Base-by-base conservation (phyloP, 2,329 filamentous ascomycete genomes). In the Paraconiothyrium brasiliense region DNA sequence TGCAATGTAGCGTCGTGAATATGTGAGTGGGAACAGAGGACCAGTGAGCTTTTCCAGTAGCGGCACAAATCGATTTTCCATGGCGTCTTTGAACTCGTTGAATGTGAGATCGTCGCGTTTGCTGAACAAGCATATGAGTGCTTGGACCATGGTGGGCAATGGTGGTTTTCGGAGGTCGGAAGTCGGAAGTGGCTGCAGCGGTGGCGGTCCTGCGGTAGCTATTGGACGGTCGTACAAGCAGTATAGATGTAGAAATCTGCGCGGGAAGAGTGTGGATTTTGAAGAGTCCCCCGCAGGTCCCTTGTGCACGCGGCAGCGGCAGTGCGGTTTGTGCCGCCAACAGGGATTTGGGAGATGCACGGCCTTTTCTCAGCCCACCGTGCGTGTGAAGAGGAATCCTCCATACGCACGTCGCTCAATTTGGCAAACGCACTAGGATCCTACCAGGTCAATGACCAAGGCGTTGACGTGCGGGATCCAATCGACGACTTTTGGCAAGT, bases 21-120 rank as follows among this genome's bases (percentile, higher is more conserved):
- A 60, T 39, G 58, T 60, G 52, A 60, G 58, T 0, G 58, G 58
- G 13, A 60, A 60, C n/a, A 60, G 47, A 14, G 58, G 58, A 9
- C 58, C 58, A 35, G 44, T 44, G 37, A 60, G 44, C 20, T 47
- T 51, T 46, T 60, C 52, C n/a, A 60, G 24, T 16, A 32, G 20
- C 20, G 58, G 58, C 27, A 60, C 44, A 34, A 48, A 60, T 14
- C 58, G n/a, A 27, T 51, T 50, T 16, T 60, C 58, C 35, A 60
- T n/a, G n/a, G 27, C 49, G n/a, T 51, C 37, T 27, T 47, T 60
- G 46, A 60, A 60, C 20, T 60, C 58, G 27, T 6, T 9, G n/a
- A 54, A 59, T 7, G 50, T 39, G 20, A 59, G n/a, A 6, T 41
- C 50, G 16, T 54, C 39, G 32, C 52, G 46, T 54, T 54, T 54